Evolutionary conservation across 805 yeast genomes (phyloP), one percentile per base, ranked within the genome.

Genomic region (Candida tallmaniae): DNA sequence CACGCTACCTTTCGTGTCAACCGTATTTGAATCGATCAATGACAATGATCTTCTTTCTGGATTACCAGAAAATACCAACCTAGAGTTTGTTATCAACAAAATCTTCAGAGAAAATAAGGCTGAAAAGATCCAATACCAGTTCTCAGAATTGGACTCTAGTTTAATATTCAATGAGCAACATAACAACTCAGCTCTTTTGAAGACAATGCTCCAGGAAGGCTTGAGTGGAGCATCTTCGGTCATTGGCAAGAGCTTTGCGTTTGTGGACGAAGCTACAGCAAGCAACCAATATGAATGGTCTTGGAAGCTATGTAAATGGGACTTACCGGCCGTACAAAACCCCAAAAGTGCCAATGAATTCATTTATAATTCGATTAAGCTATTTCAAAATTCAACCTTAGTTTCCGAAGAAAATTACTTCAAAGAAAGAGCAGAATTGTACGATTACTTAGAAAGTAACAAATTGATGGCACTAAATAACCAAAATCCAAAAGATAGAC

Each of bases 241-340:
- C n/a, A 54, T 70, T 6, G 55, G 59, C 24, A 55, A 58, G 7
- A 45, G 41, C n/a, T 21, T 30, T 10, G 20, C 16, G 9, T 13
- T 8, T 6, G 30, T 33, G 13, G 32, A 27, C 11, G 30, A 21
- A 4, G n/a, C n/a, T n/a, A n/a, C n/a, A n/a, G 27, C 18, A n/a
- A 12, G 30, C 2, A 51, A 48, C 15, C 52, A 54, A 16, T 83
- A 70, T 50, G 77, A 73, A 38, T 79, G 87, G 76, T 74, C 79
- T 1, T 81, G 96, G 87, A 83, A 83, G 48, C 56, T 89, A 26
- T 74, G 71, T 27, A 73, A 75, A 32, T 89, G 97, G 97, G 82
- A 81, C 35, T 40, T 83, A 1, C 85, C 94, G 0, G 41, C 51
- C 0, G 67, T 79, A 1, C 51, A 48, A 2, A 43, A 39, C 0